A percentile compares a stretch with the other conserved stretches of the same genome.
These are phyloP conservation scores for Colletotrichum tofieldiae DNA, from an alignment of 2,329 filamentous ascomycete species.

Conservation along the genomic window DNA sequence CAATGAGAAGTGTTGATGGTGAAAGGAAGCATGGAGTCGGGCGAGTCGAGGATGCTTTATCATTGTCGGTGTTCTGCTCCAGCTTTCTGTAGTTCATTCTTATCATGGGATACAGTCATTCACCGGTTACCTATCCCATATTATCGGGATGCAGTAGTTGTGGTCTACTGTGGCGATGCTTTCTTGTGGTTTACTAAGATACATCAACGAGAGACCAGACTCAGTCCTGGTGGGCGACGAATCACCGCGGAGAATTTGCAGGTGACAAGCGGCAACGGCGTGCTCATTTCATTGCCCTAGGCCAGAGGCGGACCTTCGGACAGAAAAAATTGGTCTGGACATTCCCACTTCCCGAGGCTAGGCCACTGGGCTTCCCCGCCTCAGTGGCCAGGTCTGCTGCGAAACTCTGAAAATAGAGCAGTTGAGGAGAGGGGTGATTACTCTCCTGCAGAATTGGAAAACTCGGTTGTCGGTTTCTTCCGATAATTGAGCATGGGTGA, in stretches of 20 bases:
- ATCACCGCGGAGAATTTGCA: neutral
- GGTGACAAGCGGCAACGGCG: constrained; percentile 7
- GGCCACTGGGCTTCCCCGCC: neutral
- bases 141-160: neutral
- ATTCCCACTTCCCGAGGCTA: neutral
- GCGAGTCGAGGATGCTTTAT: neutral
- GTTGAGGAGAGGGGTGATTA: neutral
- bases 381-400: neutral
- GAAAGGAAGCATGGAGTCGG: neutral
- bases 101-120: too few species aligned
- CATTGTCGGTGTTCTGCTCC: neutral
- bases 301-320: neutral
- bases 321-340: neutral
- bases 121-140: neutral
- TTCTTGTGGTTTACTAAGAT: constrained; percentile 21
- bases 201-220: neutral
- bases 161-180: neutral
- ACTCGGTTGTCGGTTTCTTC: neutral
- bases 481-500: neutral
- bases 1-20: neutral
- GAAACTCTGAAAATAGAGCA: constrained; percentile 2
- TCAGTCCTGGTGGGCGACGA: neutral
- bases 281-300: neutral
- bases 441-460: neutral
- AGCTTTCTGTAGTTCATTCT: neutral